Conservation (phyloP, 2,329 filamentous ascomycete species). For the Xylariales sp. region DNA sequence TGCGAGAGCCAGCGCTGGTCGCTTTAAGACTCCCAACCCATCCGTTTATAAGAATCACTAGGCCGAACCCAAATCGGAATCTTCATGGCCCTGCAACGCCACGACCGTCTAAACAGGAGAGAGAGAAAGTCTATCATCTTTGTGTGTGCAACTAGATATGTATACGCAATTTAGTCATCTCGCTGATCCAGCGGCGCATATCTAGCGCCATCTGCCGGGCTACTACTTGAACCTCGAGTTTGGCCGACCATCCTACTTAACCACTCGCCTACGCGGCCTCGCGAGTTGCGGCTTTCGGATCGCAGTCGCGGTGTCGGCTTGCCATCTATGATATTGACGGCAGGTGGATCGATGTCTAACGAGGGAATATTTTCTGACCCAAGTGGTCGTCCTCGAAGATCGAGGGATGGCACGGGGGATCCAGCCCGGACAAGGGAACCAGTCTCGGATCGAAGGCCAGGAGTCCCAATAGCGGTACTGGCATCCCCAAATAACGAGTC, state of each 20-base stretch:
- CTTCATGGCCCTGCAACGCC: conserved; percentile 36
- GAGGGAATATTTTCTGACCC: conserved; percentile 80
- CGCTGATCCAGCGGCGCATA: conserved; percentile 57
- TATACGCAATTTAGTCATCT: conserved; percentile 51
- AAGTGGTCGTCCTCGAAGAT: conserved; percentile 67
- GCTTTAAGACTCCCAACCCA: conserved; percentile 16
- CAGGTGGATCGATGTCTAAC: conserved; percentile 83
- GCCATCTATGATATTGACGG: conserved; percentile 62
- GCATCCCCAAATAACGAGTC: conserved; percentile 93
- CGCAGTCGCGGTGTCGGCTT: conserved; percentile 59
- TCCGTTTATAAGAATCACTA: conserved; percentile 22
- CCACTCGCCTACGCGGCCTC: conserved; percentile 62
- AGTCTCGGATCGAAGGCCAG: conserved; percentile 77
- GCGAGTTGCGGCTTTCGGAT: conserved; percentile 50
- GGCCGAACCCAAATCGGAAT: conserved; percentile 35
- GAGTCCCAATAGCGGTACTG: conserved; percentile 82
- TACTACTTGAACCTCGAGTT: conserved; percentile 50
- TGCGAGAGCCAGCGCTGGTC: conserved; percentile 13
- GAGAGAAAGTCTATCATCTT: conserved; percentile 40
- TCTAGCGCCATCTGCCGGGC: conserved; percentile 50
- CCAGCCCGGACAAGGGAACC: conserved; percentile 82
- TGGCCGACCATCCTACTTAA: conserved; percentile 56
- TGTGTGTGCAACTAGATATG: conserved; percentile 36
- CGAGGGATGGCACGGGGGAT: conserved; percentile 83
- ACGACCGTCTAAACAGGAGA: conserved; percentile 44